Percentiles rank a stretch among this genome's conserved stretches.
Evolutionary conservation across 441 rosid genomes (phyloP).

Genomic region (Populus hybrid): DNA sequence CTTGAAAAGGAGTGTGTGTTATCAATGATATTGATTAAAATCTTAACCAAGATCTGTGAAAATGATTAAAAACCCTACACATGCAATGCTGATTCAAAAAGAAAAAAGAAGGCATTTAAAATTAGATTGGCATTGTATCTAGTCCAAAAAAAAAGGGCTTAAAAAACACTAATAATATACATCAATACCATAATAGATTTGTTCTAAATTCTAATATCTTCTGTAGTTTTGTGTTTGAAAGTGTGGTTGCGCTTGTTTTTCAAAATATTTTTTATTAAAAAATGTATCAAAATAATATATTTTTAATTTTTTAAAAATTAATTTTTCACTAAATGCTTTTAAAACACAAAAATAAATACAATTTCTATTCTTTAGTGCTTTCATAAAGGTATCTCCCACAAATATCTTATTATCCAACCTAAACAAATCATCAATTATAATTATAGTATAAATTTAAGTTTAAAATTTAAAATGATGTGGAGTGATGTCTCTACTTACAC

Average conservation of each 20-base stretch:
- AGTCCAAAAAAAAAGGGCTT: not conserved
- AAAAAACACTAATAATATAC: too few species aligned
- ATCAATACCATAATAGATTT: not conserved
- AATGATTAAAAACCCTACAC: not conserved
- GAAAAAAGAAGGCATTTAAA: not conserved
- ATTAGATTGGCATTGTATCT: not conserved
- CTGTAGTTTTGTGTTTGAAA: not conserved
- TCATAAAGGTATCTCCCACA: not conserved
- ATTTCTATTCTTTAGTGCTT: not conserved
- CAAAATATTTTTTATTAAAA: too few species aligned
- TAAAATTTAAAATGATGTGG: slow-evolving; percentile 10
- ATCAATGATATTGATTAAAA: not conserved
- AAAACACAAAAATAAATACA: not conserved
- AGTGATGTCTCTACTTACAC: too few species aligned
- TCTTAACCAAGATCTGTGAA: not conserved
- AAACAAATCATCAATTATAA: not conserved
- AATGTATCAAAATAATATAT: too few species aligned
- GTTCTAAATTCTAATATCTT: not conserved
- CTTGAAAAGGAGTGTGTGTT: not conserved
- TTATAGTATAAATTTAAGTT: not conserved
- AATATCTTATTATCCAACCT: not conserved
- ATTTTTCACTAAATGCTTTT: too few species aligned
- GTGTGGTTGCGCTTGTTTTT: too few species aligned
- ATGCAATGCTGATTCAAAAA: not conserved
- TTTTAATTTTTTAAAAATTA: too few species aligned